Evolutionary conservation across 345 rosid species (phyloP), one percentile per base, ranked within the genome.

Genomic region (Triadica sebifera): DNA sequence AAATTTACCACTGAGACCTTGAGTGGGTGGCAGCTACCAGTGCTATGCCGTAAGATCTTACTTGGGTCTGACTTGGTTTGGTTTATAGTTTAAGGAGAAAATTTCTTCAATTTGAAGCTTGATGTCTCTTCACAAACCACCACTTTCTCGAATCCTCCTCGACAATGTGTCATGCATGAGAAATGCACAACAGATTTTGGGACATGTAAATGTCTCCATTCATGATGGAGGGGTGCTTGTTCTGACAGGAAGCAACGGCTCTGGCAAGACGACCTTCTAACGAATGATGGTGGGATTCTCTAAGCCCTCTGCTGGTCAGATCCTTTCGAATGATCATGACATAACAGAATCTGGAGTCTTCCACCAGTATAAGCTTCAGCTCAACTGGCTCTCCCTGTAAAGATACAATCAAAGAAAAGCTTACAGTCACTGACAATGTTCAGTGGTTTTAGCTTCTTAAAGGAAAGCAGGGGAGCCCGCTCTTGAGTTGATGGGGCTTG

Each of bases 121-220:
- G 22, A 79, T 93, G 97, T 77, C 91, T 81, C 75, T 86, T 10
- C 65, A 86, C 49, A 88, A 78, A 68, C 88, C 91, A 1, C 95
- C 88, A 16, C 80, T 81, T 57, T 94, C 95, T 69, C 86, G 91
- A 49, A 85, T 92, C 25, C 85, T 94, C 66, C 97, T 94, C 6
- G 86, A 88, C 76, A 91, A 91, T 74, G 97, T 94, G 55, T 90
- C 98, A 0, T 94, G 98, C 82, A 94, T 90, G 97, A 89, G 98
- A 86, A 94, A 91, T 75, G 95, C 92, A 0, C 95, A 89, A 52
- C 95, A 90, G 78, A 89, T 94, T 65, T 72, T 94, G 76, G 81
- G 88, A 4, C 90, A 94, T 43, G 91, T 89, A 24, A 94, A 92
- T 51, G 87, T 89, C 19, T 87, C 97, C 0, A 38, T 94, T 46